Evolutionary conservation across 108 stramenopile genomes (phyloP), one percentile per base, ranked within the genome.

Genomic region (Ochromonas danica): DNA sequence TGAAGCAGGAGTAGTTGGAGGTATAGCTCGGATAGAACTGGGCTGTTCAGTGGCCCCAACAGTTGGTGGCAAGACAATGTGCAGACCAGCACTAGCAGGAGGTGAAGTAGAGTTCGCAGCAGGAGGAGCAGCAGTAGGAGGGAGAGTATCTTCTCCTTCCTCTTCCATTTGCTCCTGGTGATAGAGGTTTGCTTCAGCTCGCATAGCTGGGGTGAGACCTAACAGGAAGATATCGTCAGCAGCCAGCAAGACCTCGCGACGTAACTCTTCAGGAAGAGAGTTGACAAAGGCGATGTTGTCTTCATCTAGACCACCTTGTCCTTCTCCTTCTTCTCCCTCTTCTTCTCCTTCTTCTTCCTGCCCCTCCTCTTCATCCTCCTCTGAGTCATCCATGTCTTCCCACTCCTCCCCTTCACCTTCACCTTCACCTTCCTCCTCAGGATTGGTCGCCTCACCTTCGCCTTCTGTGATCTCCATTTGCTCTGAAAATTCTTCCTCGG

Each of bases 211-310:
- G 1, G 94, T 92, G 2, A 97, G 86, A 2, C 91, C 91, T 43
- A 79, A 77, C 41, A 97, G 82, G 70, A 88, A 82, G 39, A 61
- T 42, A 6, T 93, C 89, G 61, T 94, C 93, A 1, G 94, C 93
- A 33, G 93, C 92, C 39, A 94, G 81, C 22, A 97, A 88, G 33
- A 97, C 90, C 78, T 97, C 96, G 70, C 88, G 82, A 22, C 96
- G 87, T 40, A 97, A 89, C 45, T 95, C 94, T 61, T 94, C 93
- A 1, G 91, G 87, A 40, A 95, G 81, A 3, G 96, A 95, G 1
- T 93, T 94, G 40, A 94, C 78, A 79, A 95, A 94, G 60, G 91
- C 92, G 51, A 93, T 92, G 80, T 92, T 94, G 79, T 96, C 95
- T 86, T 89, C 89, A 36, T 93, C 93, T 85, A 93, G 89, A 30